Percentiles rank a stretch among this genome's conserved stretches.
These are phyloP conservation scores for Podospora pseudocomata DNA, from an alignment of 495 filamentous ascomycete genomes.

Conservation along the genomic window DNA sequence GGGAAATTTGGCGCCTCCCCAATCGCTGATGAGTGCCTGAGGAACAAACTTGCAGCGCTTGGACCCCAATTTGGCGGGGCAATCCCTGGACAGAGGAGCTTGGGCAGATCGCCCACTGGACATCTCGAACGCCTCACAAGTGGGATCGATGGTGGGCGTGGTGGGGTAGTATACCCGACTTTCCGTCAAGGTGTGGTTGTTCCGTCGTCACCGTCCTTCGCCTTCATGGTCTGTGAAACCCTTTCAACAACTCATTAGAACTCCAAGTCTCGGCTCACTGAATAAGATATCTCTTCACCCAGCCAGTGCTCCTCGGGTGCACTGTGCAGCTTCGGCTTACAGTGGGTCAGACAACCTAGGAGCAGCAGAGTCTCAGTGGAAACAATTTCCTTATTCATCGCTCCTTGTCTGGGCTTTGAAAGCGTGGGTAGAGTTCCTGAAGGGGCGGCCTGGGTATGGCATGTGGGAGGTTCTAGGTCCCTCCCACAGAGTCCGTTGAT, in stretches of 20 bases:
- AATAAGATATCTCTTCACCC: background rate
- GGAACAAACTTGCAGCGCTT: conserved; percentile 7
- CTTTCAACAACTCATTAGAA: background rate
- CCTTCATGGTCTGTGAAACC: background rate
- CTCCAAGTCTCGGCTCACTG: background rate
- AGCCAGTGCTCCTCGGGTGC: background rate
- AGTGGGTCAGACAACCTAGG: background rate
- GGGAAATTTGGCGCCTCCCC: background rate
- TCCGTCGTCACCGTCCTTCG: no score
- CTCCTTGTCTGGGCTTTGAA: background rate
- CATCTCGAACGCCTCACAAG: background rate
- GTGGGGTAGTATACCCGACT: background rate
- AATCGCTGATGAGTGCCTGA: conserved; percentile 14
- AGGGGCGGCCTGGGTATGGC: background rate
- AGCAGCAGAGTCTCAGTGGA: background rate
- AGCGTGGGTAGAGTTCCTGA: background rate
- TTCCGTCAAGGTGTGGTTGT: no score
- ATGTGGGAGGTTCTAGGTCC: background rate
- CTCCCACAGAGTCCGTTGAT: background rate
- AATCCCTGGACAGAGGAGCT: background rate
- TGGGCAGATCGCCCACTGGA: background rate
- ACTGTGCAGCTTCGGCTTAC: background rate
- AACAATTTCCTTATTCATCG: background rate
- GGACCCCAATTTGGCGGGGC: conserved; percentile 13
- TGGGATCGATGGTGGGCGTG: conserved; percentile 1